Conservation (phyloP, 176 grass and related monocot species). For the Otatea glauca region DNA sequence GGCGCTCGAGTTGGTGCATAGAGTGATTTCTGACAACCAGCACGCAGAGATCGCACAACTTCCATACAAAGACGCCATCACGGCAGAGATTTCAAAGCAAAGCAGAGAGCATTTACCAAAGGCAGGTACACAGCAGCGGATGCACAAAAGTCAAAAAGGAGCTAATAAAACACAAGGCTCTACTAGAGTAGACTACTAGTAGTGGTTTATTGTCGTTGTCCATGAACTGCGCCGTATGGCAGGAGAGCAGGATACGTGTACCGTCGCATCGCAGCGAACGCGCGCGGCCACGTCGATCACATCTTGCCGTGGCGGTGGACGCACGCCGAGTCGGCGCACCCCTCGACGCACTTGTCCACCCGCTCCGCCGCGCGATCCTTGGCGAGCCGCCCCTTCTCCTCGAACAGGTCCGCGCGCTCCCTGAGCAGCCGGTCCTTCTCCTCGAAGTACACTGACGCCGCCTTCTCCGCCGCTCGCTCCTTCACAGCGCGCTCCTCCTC, state of each 20-base stretch:
- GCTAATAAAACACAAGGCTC: neutral
- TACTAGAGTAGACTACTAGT: neutral
- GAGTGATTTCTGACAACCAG: too few relatives aligned
- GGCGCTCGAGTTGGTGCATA: too few relatives aligned
- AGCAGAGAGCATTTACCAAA: neutral
- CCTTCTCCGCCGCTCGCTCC: conserved; percentile 62
- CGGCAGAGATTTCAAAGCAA: neutral
- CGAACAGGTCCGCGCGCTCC: conserved; percentile 51
- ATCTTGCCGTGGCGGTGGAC: conserved; percentile 57
- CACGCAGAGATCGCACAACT: too few relatives aligned
- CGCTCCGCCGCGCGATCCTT: conserved; percentile 39
- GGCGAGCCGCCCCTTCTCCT: conserved; percentile 53
- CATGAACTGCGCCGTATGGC: neutral
- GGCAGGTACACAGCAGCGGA: neutral
- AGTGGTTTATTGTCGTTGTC: neutral
- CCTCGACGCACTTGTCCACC: conserved; percentile 47
- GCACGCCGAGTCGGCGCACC: conserved; percentile 44
- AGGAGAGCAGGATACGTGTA: neutral
- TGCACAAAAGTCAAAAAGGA: neutral
- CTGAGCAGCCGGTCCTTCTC: conserved; percentile 52
- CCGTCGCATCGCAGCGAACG: neutral
- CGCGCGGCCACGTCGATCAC: conserved; percentile 21
- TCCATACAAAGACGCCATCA: neutral
- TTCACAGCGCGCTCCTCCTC: conserved; percentile 40
- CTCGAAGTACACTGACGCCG: conserved; percentile 57